Percentiles rank a stretch among this genome's conserved stretches.
phyloP scores from a whole-genome alignment of 2,329 filamentous ascomycete species.

The Shiraia bambusicola region DNA sequence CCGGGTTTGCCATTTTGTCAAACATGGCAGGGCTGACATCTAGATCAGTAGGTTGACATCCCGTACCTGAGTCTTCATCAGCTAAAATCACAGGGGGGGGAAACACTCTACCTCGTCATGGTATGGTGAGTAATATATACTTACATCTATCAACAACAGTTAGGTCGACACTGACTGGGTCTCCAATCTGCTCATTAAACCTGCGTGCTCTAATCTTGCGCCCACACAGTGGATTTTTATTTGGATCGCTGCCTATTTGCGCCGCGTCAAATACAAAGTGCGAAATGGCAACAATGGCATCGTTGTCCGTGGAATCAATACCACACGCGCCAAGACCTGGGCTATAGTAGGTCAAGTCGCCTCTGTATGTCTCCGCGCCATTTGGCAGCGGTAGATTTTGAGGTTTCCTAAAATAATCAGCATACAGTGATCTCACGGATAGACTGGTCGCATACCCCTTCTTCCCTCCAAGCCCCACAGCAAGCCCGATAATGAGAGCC shows the following conservation, averaged over 20 bases:
- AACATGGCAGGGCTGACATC: slow-evolving; percentile 55
- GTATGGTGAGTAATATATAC: slow-evolving; percentile 4
- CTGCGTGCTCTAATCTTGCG: slow-evolving; percentile 63
- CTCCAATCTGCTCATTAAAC: slow-evolving; percentile 47
- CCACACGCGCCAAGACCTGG: slow-evolving; percentile 72
- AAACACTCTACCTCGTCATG: slow-evolving; percentile 11
- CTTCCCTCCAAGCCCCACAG: slow-evolving; percentile 40
- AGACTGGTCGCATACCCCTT: slow-evolving; percentile 13
- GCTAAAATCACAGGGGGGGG: not conserved
- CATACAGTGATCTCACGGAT: not conserved
- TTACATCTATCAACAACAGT: slow-evolving; percentile 69
- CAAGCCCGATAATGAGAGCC: slow-evolving; percentile 46
- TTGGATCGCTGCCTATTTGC: slow-evolving; percentile 53
- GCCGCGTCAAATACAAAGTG: slow-evolving; percentile 66
- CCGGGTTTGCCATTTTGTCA: slow-evolving; percentile 49
- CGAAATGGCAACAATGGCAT: slow-evolving; percentile 67
- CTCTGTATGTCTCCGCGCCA: slow-evolving; percentile 56
- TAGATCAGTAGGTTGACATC: slow-evolving; percentile 52
- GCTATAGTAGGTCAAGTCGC: slow-evolving; percentile 70
- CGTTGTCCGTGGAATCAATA: slow-evolving; percentile 52
- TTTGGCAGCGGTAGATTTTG: slow-evolving; percentile 55
- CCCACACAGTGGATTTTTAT: slow-evolving; percentile 68
- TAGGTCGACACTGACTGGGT: slow-evolving; percentile 57
- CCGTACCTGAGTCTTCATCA: slow-evolving; percentile 43
- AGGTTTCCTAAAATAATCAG: slow-evolving; percentile 22